Evolutionary conservation across 2,329 filamentous ascomycete species (phyloP).

Genomic region (Penicillium sp.): DNA sequence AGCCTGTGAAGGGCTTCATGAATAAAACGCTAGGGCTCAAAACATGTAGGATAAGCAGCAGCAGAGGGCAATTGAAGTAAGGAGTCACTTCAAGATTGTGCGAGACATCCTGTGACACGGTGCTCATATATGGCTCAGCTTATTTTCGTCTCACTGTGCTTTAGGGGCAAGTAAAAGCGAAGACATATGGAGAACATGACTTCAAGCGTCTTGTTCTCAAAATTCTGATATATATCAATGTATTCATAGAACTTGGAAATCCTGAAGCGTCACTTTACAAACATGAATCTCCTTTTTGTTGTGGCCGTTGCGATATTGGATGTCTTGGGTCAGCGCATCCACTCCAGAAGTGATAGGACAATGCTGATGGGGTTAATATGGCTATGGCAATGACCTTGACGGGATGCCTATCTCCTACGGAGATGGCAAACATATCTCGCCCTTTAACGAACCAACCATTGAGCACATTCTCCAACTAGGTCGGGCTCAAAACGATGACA

Average conservation of each 20-base stretch:
- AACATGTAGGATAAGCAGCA: neutral
- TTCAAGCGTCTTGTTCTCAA: neutral
- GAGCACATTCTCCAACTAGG: neutral
- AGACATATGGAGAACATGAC: neutral
- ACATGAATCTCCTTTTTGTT: neutral
- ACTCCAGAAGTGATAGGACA: neutral
- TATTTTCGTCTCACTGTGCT: neutral
- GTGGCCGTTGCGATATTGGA: neutral
- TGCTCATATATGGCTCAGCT: neutral
- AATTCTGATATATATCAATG: neutral
- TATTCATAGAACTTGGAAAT: neutral
- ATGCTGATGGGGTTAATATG: neutral
- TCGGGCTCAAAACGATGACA: conserved; percentile 8
- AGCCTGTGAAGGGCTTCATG: neutral
- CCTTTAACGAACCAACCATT: no score
- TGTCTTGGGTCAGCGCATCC: neutral
- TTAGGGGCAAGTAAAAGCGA: neutral
- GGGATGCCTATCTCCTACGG: neutral
- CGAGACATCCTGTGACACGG: neutral
- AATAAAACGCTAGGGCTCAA: neutral
- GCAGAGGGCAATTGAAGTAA: neutral
- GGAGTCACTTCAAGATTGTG: neutral
- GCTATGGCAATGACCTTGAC: neutral
- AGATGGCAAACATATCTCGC: conserved; percentile 2
- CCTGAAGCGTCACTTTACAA: no score